phyloP scores from a whole-genome alignment of 176 grass and related monocot species.

The Eragrostis nindensis region DNA sequence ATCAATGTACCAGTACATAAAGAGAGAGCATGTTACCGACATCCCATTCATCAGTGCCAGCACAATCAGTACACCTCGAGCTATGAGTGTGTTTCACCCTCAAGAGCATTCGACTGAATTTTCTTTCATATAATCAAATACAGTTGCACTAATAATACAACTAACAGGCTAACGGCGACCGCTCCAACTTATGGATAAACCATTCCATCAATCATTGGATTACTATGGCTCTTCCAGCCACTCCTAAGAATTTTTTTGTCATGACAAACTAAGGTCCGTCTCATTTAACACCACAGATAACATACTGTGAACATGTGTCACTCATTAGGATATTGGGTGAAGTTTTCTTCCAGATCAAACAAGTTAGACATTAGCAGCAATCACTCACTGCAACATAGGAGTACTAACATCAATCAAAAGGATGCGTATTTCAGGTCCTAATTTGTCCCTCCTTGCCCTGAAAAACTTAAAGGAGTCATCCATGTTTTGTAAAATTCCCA shows the following conservation, averaged over 20 bases:
- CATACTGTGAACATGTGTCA: neutral
- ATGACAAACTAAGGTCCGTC: neutral
- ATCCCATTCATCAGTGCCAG: neutral
- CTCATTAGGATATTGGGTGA: neutral
- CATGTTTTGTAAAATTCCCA: conserved; percentile 3
- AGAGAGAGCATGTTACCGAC: neutral
- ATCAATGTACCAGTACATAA: neutral
- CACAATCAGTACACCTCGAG: neutral
- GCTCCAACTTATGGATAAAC: neutral
- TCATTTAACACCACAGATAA: neutral
- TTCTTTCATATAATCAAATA: neutral
- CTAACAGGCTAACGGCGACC: neutral
- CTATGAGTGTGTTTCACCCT: neutral
- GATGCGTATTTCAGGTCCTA: neutral
- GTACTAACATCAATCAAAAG: conserved; percentile 12
- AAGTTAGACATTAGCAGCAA: neutral
- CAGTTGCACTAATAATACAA: neutral
- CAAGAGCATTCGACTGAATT: neutral
- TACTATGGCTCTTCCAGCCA: neutral
- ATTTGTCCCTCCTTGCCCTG: neutral
- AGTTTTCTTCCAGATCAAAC: conserved; percentile 20
- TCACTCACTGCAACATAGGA: neutral
- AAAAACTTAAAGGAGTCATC: neutral
- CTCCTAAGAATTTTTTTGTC: neutral
- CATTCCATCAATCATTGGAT: neutral